Base-by-base conservation (phyloP, 371 early-diverging fungal genomes). In the Mortierella sp. region DNA sequence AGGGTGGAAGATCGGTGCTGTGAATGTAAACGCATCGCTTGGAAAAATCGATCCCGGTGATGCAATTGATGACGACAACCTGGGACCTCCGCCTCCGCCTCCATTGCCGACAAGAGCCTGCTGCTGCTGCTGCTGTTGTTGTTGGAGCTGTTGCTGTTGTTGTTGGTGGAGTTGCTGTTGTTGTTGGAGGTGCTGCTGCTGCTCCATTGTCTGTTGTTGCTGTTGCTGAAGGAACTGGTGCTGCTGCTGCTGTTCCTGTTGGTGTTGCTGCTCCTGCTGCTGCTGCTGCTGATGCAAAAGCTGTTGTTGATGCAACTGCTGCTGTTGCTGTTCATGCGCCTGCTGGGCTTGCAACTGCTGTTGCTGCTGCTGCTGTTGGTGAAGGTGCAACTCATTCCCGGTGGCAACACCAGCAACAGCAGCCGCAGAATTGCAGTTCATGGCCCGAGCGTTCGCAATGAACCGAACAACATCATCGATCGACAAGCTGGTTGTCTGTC, bases 401-500 rank as follows among this genome's bases (percentile, higher is more conserved):
- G 51, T 35, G 32, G 51, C 51, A 21, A 63, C 63, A 29, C 27
- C 60, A 58, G 60, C 60, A 58, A 29, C 60, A 32, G 32, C 63
- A 16, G 63, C 81, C 8, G 77, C 70, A 38, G 79, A 73, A 8
- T 80, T 68, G 71, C 82, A 76, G 46, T 88, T 82, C 83, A 80
- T 81, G 21, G 91, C 84, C 60, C 91, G 92, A 35, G 89, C 90
- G 76, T 89, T 91, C 7, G 91, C 83, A 48, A 92, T 90, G 82
- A 92, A 94, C 7, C 75, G 68, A 1, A 93, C 83, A 44, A 94
- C 86, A 72, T 94, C 93, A 73, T 90, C 88, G 29, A 93, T 89
- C 21, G 92, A 89, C 27, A 94, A 51, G 24, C 77, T 79, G 35
- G 86, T 86, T 24, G 48, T 82, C 32, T 60, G 76, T 18, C 82